phyloP scores from a whole-genome alignment of 176 grass and related monocot genomes.

The Rhynchospora breviuscula region DNA sequence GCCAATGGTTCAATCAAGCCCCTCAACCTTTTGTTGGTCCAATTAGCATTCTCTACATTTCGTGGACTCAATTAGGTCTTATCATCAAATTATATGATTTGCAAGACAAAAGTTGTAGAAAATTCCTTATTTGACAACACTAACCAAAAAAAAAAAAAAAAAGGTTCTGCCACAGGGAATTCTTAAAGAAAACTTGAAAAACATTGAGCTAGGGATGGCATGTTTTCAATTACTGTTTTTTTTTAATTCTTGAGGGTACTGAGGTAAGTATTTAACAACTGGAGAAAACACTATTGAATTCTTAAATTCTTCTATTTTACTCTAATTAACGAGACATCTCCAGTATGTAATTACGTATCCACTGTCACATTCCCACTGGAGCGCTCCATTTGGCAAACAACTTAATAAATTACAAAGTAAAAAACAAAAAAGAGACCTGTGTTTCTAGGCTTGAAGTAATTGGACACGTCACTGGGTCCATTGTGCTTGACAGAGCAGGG shows the following conservation, averaged over 20 bases:
- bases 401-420: neutral
- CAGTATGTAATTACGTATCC: neutral
- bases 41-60: too few species aligned
- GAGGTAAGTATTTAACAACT: neutral
- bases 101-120: neutral
- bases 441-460: conserved; percentile 82
- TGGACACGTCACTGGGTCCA: conserved; percentile 48
- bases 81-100: neutral
- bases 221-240: neutral
- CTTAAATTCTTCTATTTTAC: neutral
- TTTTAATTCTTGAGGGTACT: neutral
- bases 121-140: neutral
- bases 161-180: neutral
- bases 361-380: neutral
- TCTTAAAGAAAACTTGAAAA: neutral
- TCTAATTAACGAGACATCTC: neutral
- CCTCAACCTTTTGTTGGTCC: too few species aligned
- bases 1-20: neutral
- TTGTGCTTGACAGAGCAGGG: conserved; percentile 75
- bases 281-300: neutral
- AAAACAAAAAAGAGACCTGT: conserved; percentile 45
- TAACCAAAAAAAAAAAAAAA: neutral
- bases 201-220: neutral
- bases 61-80: too few species aligned
- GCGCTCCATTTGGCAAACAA: neutral